Conservation (phyloP, 2,329 filamentous ascomycete genomes). For the Ophiostoma sp. region DNA sequence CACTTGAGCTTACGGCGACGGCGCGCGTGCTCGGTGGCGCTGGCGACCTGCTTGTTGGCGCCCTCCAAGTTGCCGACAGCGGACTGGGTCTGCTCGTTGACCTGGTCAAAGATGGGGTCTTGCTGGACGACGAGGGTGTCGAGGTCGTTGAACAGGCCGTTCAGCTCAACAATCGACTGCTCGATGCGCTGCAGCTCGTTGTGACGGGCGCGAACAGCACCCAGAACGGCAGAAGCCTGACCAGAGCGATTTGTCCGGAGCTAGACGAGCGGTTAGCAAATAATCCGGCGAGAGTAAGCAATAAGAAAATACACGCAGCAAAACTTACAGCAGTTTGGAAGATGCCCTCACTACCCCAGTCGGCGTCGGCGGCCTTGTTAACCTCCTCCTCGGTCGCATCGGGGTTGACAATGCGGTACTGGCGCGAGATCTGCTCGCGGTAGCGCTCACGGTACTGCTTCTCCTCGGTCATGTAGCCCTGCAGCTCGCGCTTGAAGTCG, state of each 20-base stretch:
- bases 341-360: constrained; percentile 77
- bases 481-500: constrained; percentile 70
- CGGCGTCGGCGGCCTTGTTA: constrained; percentile 64
- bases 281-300: neutral
- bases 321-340: constrained; percentile 76
- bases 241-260: constrained; percentile 73
- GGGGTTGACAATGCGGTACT: constrained; percentile 80
- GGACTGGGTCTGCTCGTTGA: constrained; percentile 65
- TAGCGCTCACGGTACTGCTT: constrained; percentile 68
- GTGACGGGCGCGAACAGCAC: constrained; percentile 77
- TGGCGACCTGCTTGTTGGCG: constrained; percentile 68
- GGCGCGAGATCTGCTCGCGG: constrained; percentile 74
- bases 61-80: constrained; percentile 67
- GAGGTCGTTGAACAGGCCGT: constrained; percentile 70
- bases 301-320: neutral
- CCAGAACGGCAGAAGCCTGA: constrained; percentile 71
- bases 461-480: constrained; percentile 71
- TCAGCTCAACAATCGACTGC: constrained; percentile 69
- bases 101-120: constrained; percentile 61
- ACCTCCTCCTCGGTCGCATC: constrained; percentile 75
- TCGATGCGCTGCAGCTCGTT: constrained; percentile 82
- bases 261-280: constrained; percentile 42
- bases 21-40: constrained; percentile 66
- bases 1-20: constrained; percentile 76
- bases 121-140: constrained; percentile 73